Evolutionary conservation across 495 filamentous ascomycete species (phyloP).

Genomic region (Rhypophila decipiens): DNA sequence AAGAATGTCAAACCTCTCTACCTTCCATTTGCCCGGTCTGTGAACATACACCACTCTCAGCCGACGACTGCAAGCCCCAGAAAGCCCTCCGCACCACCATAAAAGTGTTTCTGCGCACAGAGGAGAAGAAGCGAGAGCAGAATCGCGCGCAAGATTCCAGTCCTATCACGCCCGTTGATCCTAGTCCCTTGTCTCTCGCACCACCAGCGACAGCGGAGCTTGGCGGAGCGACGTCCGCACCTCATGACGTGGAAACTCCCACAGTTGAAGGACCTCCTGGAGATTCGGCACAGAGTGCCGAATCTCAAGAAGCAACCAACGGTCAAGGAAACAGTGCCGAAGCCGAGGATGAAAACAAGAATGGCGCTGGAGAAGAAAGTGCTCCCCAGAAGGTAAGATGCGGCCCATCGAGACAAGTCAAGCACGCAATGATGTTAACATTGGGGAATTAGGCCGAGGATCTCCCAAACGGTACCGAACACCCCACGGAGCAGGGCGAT

Average conservation of each 20-base stretch:
- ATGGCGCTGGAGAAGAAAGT: no score
- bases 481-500: constrained; percentile 2
- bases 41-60: constrained; percentile 77
- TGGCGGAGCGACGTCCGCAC: constrained; percentile 3
- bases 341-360: no score
- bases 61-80: constrained; percentile 81
- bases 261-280: not conserved
- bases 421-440: no score
- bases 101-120: constrained; percentile 77
- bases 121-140: constrained; percentile 73
- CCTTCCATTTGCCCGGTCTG: constrained; percentile 85
- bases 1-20: constrained; percentile 72
- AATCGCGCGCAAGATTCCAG: constrained; percentile 48
- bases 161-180: constrained; percentile 38
- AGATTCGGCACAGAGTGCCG: not conserved
- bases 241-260: not conserved
- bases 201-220: constrained; percentile 8
- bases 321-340: constrained; percentile 1
- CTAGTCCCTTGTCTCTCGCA: constrained; percentile 19
- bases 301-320: constrained; percentile 9
- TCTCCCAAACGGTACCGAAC: not conserved
- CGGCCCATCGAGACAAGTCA: no score
- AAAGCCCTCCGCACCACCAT: constrained; percentile 84
- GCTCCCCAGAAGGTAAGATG: no score
- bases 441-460: constrained; percentile 7